Evolutionary conservation across 176 grass and related monocot species (phyloP), one percentile per base, ranked within the genome.

Genomic region (Coix lacrymajobi): DNA sequence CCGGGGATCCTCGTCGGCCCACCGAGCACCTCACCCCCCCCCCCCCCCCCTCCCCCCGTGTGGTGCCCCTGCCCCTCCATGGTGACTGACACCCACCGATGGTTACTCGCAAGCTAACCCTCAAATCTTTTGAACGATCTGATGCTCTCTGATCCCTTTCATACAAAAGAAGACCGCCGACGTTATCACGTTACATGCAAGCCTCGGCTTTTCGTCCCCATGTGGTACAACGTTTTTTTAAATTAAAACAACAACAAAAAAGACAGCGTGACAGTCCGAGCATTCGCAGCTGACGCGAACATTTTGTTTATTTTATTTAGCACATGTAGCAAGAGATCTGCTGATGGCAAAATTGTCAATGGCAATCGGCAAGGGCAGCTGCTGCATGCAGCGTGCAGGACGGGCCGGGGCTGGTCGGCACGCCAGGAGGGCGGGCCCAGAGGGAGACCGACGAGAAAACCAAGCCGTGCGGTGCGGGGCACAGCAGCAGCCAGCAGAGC

Each of bases 331-430:
- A 40, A 41, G 20, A 39, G 5, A 69, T 72, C 30, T n/a, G n/a
- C n/a, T 19, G 16, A 79, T 10, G 56, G 40, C 4, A 22, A 13
- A 33, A 65, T 4, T 2, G 10, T 13, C 9, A 40, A 0, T 41
- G 63, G 1, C n/a, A n/a, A n/a, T n/a, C n/a, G n/a, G n/a, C 71
- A 57, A 69, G 51, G 45, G 3, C 8, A 4, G 72, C 31, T 64
- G 37, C 63, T 66, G 43, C 28, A 2, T 25, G 19, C 41, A 72
- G 12, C 7, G 22, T 40, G 56, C 36, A 69, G 39, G 11, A 43
- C n/a, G 4, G 40, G 25, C n/a, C 34, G 45, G 57, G 45, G 75
- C 49, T 46, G 68, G 81, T 84, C 81, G 75, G 81, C 77, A 84
- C 86, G 81, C 54, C 51, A 58, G 36, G n/a, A n/a, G n/a, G n/a